These are phyloP conservation scores for Mycosphaerella arachidis DNA, from an alignment of 2,329 filamentous ascomycete species.

Conservation along the genomic window DNA sequence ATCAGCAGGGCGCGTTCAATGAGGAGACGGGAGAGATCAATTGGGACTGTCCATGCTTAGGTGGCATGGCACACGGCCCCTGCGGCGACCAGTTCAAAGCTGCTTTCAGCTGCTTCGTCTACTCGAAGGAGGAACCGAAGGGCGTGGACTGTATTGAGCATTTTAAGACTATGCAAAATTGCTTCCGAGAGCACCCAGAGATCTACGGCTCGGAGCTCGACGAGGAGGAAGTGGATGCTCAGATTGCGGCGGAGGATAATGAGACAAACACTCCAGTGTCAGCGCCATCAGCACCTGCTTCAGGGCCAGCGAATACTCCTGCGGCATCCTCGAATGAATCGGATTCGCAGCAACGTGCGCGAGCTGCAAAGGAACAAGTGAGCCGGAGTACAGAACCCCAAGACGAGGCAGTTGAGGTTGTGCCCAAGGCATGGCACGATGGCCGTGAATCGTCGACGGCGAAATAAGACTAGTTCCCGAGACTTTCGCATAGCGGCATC, in stretches of 20 bases:
- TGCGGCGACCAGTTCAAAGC: constrained; percentile 94
- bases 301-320: neutral
- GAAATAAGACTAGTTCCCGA: neutral
- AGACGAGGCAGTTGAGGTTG: constrained; percentile 42
- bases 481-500: neutral
- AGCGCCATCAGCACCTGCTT: constrained; percentile 4
- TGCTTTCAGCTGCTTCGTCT: constrained; percentile 98
- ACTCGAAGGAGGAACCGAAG: constrained; percentile 89
- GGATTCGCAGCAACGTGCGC: constrained; percentile 26
- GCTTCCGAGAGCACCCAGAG: constrained; percentile 88
- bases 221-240: constrained; percentile 59
- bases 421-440: constrained; percentile 51
- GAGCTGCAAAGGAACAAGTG: constrained; percentile 31
- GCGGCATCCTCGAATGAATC: constrained; percentile 11
- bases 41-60: constrained; percentile 97
- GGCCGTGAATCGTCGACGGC: constrained; percentile 9
- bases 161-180: constrained; percentile 87
- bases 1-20: constrained; percentile 89
- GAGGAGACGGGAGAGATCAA: constrained; percentile 99
- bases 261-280: constrained; percentile 7
- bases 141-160: constrained; percentile 33
- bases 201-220: constrained; percentile 86
- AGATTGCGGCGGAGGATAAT: constrained; percentile 20
- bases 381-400: constrained; percentile 27
- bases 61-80: constrained; percentile 93